Evolutionary conservation across 257 asterid species (phyloP), one percentile per base, ranked within the genome.

Genomic region (Echites panduratus): DNA sequence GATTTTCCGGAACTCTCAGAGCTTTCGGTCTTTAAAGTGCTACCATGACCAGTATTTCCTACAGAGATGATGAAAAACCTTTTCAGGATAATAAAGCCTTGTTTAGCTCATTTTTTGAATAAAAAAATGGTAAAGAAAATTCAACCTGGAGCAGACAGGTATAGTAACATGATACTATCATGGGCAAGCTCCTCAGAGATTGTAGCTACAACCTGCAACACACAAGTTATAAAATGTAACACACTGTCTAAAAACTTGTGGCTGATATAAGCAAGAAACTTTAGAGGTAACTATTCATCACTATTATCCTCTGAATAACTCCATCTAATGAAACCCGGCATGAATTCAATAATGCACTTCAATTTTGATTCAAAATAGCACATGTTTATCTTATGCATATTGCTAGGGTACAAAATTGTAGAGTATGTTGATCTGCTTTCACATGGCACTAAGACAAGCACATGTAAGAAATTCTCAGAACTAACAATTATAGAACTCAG

Each of bases 171-270:
- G 69, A 91, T 86, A 79, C 85, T 87, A 72, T 94, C 99, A 38
- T 79, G 84, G 78, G 96, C 95, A 74, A 94, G 99, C 80, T 89
- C 95, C 83, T 90, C 96, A 68, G 93, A 86, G 41, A 86, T 84
- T 66, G 95, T 84, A 43, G 99, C 99, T 75, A 94, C 84, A 76
- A 87, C 96, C 99, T 94, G 90, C 35, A 58, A 72, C 32, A 64
- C 63, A 79, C 29, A 74, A 66, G 50, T 22, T 56, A 76, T 49
- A 70, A 59, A 24, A 68, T 43, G 29, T 13, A 40, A 7, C 19
- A 24, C 9, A 9, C 0, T 29, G 44, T 44, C 22, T 47, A 29
- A 24, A 48, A 26, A 70, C 63, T 38, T 32, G 50, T 19, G 35
- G 14, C 47, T 32, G 35, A 62, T 32, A 7, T 9, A 62, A 27